Evolutionary conservation across 768 basidiomycete genomes (phyloP).

Genomic region (Termitomyces sp.): DNA sequence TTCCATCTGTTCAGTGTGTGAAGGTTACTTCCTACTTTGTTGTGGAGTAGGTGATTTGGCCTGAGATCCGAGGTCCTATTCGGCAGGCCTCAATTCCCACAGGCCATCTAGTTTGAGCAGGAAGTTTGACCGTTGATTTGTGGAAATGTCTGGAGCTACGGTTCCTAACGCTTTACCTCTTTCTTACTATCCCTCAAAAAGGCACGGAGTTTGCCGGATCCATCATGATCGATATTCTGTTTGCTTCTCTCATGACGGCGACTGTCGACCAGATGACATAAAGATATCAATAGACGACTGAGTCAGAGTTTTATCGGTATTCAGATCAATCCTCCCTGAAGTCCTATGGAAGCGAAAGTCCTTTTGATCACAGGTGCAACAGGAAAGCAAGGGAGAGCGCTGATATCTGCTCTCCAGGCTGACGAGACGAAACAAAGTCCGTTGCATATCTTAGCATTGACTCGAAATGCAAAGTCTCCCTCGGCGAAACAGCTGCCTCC

Average conservation of each 20-base stretch:
- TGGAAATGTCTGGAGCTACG: neutral
- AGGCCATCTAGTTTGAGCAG: neutral
- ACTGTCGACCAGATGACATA: neutral
- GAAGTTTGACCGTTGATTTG: neutral
- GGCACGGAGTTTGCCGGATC: neutral
- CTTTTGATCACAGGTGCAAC: conserved; percentile 32
- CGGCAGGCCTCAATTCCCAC: neutral
- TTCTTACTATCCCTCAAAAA: neutral
- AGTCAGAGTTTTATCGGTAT: neutral
- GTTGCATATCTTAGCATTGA: conserved; percentile 31
- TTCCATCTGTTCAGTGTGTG: neutral
- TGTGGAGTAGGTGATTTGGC: neutral
- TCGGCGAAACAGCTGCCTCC: conserved; percentile 18
- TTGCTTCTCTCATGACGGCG: neutral
- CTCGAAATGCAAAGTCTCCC: conserved; percentile 24
- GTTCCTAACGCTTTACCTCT: neutral
- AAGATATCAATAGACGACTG: neutral
- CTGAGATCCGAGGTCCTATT: neutral
- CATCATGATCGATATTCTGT: neutral
- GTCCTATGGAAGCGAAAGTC: conserved; percentile 9
- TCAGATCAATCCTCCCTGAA: neutral
- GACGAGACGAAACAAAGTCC: conserved; percentile 2
- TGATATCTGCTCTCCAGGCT: conserved; percentile 20
- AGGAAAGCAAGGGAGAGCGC: conserved; percentile 28
- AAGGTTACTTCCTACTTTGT: neutral